Evolutionary conservation across 2,329 filamentous ascomycete genomes (phyloP).

Genomic region (Rosellinia necatrix): DNA sequence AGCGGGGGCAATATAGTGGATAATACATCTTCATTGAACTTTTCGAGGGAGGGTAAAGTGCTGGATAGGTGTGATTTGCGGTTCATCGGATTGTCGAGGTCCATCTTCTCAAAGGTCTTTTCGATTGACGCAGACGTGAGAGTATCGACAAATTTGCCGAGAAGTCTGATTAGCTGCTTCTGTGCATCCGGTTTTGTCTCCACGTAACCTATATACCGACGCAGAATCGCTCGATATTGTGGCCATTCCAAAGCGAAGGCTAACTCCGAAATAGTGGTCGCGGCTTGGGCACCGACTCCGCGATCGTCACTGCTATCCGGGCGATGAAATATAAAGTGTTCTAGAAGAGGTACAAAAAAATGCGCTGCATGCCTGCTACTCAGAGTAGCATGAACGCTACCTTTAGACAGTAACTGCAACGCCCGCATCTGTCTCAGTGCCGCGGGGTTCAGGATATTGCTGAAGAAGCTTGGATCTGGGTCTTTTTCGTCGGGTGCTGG

Average conservation of each 20-base stretch:
- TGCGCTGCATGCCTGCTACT: slow-evolving; percentile 79
- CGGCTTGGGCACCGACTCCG: slow-evolving; percentile 83
- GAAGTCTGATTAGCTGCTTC: slow-evolving; percentile 81
- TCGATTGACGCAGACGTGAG: slow-evolving; percentile 60
- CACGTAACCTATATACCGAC: slow-evolving; percentile 82
- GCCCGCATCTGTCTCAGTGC: slow-evolving; percentile 84
- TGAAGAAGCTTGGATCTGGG: slow-evolving; percentile 77
- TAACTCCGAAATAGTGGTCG: slow-evolving; percentile 77
- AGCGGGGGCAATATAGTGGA: slow-evolving; percentile 79
- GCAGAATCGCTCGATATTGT: slow-evolving; percentile 83
- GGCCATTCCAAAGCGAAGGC: slow-evolving; percentile 83
- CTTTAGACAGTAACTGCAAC: slow-evolving; percentile 73
- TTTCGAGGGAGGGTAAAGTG: slow-evolving; percentile 69
- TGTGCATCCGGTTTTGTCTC: slow-evolving; percentile 79
- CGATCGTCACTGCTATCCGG: slow-evolving; percentile 76
- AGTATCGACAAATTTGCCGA: slow-evolving; percentile 81
- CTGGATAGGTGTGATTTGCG: slow-evolving; percentile 56
- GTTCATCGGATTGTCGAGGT: slow-evolving; percentile 44
- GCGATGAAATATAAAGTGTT: slow-evolving; percentile 90
- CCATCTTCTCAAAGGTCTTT: slow-evolving; percentile 48
- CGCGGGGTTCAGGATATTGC: slow-evolving; percentile 88
- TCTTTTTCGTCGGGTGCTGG: slow-evolving; percentile 65
- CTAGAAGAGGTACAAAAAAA: slow-evolving; percentile 87
- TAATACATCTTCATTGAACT: slow-evolving; percentile 73
- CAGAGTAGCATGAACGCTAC: slow-evolving; percentile 67